Evolutionary conservation across 1,139 yeast species (phyloP).

Genomic region (Candida tunisiensis): DNA sequence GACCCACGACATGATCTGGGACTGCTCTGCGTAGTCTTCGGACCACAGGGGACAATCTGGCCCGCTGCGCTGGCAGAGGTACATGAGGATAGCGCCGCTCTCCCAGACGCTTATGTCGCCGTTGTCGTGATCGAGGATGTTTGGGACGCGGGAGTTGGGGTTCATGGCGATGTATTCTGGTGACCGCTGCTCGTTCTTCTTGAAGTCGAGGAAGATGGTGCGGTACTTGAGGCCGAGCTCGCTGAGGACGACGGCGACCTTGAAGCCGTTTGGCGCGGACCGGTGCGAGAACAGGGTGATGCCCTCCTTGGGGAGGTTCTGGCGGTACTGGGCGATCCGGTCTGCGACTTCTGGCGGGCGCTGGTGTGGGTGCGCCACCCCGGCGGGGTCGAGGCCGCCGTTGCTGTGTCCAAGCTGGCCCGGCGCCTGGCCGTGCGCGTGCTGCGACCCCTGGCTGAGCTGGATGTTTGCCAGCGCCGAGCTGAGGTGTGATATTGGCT

Average conservation of each 20-base stretch:
- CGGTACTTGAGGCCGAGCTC: constrained; percentile 69
- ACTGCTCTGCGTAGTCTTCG: constrained; percentile 61
- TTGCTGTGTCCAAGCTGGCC: neutral
- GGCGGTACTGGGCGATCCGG: constrained; percentile 59
- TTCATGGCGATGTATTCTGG: constrained; percentile 85
- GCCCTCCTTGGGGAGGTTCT: constrained; percentile 68
- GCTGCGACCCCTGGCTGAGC: constrained; percentile 5
- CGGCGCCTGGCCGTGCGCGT: constrained; percentile 1
- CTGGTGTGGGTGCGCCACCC: neutral
- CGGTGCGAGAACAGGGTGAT: constrained; percentile 79
- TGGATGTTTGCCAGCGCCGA: constrained; percentile 16
- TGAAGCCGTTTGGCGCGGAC: constrained; percentile 93
- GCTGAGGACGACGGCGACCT: constrained; percentile 78
- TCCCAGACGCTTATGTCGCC: constrained; percentile 84
- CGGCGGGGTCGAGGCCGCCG: neutral
- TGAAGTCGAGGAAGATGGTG: constrained; percentile 78
- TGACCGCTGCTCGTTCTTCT: constrained; percentile 78
- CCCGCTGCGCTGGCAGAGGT: constrained; percentile 56
- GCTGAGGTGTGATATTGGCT: constrained; percentile 14
- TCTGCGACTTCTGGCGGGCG: constrained; percentile 7
- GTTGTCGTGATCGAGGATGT: constrained; percentile 72
- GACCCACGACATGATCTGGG: constrained; percentile 80
- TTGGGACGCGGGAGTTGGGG: constrained; percentile 93
- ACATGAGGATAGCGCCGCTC: constrained; percentile 77
- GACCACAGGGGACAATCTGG: constrained; percentile 60